phyloP scores from a whole-genome alignment of 1,284 basidiomycete species.

The Ustilago crameri region DNA sequence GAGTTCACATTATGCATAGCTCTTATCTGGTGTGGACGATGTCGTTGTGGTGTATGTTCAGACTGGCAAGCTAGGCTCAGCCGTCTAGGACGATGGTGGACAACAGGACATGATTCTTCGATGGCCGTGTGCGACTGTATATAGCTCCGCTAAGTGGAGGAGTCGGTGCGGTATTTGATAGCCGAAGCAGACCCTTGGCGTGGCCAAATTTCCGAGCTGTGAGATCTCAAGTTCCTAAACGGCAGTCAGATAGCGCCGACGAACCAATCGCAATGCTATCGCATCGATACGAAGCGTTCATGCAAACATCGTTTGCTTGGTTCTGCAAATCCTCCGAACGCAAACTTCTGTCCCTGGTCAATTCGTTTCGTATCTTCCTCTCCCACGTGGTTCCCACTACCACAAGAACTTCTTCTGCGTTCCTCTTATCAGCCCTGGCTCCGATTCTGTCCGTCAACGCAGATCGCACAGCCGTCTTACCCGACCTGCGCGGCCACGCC shows the following conservation, averaged over 20 bases:
- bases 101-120: too few relatives aligned
- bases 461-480: too few relatives aligned
- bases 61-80: too few relatives aligned
- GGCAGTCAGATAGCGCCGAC: constrained; percentile 7
- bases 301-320: background rate
- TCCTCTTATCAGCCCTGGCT: background rate
- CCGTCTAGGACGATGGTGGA: background rate
- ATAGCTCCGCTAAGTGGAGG: too few relatives aligned
- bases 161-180: background rate
- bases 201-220: constrained; percentile 1
- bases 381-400: constrained; percentile 2
- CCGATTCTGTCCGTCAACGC: constrained; percentile 4
- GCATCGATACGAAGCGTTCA: constrained; percentile 5
- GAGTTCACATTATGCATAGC: too few relatives aligned
- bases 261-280: constrained; percentile 5
- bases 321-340: constrained; percentile 10
- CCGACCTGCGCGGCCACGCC: too few relatives aligned
- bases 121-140: background rate
- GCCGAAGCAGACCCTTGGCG: background rate
- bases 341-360: too few relatives aligned
- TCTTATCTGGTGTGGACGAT: too few relatives aligned
- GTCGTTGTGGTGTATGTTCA: too few relatives aligned
- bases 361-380: background rate
- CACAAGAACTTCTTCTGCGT: background rate
- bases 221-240: constrained; percentile 32